Percentiles rank a stretch among this genome's conserved stretches.
Conservation (phyloP, 495 filamentous ascomycete genomes). For the Filosporella fistucella region DNA sequence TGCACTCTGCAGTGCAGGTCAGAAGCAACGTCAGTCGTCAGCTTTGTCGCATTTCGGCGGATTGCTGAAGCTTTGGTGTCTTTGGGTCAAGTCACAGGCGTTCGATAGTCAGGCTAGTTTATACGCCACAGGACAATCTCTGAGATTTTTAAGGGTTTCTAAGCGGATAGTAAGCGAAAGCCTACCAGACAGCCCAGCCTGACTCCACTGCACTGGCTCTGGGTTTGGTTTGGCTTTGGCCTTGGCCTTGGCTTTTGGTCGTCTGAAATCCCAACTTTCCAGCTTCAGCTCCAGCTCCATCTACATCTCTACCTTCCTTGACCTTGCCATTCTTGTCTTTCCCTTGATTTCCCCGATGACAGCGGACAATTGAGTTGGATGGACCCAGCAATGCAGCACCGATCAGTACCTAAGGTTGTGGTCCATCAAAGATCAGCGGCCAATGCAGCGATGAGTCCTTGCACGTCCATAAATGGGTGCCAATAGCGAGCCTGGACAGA, state of each 20-base stretch:
- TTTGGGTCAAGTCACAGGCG: constrained; percentile 14
- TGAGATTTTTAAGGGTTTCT: constrained; percentile 1
- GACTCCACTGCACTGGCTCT: no score
- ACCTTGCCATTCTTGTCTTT: background rate
- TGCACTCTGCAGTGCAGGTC: no score
- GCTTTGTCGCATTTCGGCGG: background rate
- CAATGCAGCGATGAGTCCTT: background rate
- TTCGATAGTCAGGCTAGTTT: constrained; percentile 19
- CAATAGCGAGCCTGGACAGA: background rate
- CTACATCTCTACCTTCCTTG: background rate
- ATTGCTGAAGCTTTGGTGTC: constrained; percentile 1
- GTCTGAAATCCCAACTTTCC: background rate
- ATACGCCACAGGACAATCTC: constrained; percentile 10
- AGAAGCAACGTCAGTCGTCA: constrained; percentile 11
- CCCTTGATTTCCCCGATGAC: constrained; percentile 12
- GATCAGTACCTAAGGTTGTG: background rate
- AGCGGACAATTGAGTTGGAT: constrained; percentile 4
- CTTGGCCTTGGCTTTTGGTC: background rate
- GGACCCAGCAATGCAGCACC: constrained; percentile 4
- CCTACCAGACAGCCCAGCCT: background rate
- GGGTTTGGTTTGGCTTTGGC: background rate
- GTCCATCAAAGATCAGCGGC: background rate
- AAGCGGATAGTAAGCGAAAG: constrained; percentile 2
- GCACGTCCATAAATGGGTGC: no score
- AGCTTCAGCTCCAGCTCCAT: background rate